Evolutionary conservation across 225 moss, liverwort and hornwort species (phyloP), one percentile per base, ranked within the genome.

Genomic region (Pseudoscleropodium purum): DNA sequence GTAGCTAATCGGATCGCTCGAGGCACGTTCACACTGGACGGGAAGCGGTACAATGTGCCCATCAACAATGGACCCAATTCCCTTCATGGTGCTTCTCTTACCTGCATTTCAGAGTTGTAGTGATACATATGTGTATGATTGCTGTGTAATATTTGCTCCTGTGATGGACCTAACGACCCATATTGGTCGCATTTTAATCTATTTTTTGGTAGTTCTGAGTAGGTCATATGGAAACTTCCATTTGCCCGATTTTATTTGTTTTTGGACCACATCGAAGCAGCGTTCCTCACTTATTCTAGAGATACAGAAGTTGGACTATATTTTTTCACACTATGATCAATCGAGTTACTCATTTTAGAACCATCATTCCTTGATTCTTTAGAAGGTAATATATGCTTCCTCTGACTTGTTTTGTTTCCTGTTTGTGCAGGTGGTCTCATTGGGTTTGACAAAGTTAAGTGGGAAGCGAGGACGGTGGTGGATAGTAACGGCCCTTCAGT

Each of bases 381-480:
- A 39, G 21, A n/a, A 39, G 10, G 16, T 20, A 24, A 34, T 61
- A 36, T 47, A 29, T 68, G 14, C 13, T 77, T 73, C 33, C 30
- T 68, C 69, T 56, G 10, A 30, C 69, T 70, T 30, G 5, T 56
- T 39, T 68, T 56, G 69, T 69, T 56, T 41, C 20, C 26, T 88
- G 65, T 57, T 74, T 89, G 63, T 84, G 87, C 92, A 97, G 97
- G 98, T 70, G 99, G 99, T 84, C 68, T 72, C 56, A 27, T 91
- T n/a, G 99, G 99, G 20, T 99, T 96, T 75, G 97, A 99, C 89
- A 99, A 99, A 90, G 97, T 99, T 84, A 83, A 91, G 75, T 99
- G 99, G 99, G 85, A 92, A 74, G 94, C 95, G 15, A 91, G 88
- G 84, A 93, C 90, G 88, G 65, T 91, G 73, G 37, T 79, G 69